Base-by-base conservation (phyloP, 805 yeast species). In the Pichia eremophila region DNA sequence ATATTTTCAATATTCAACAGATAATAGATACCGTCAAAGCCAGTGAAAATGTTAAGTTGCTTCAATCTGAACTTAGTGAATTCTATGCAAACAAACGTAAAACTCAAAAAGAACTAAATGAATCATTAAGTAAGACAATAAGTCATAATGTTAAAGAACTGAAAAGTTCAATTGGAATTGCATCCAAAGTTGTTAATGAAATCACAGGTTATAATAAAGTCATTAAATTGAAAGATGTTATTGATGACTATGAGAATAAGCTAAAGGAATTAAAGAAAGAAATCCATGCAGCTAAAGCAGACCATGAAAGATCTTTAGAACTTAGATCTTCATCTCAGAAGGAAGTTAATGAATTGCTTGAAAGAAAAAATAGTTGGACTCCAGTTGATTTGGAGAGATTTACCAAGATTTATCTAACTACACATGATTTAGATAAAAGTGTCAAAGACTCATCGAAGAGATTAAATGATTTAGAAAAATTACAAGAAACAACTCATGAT, bases 121-220 rank as follows among this genome's bases (percentile, higher is more conserved):
- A 48, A 34, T 70, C 71, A 38, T 58, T 69, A 5, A 58, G 72
- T 39, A 70, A 74, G 47, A 69, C 67, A 51, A 54, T 80, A 22
- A 77, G 69, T 39, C 54, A 65, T n/a, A 75, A 74, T 56, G 66
- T 80, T 22, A 77, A 73, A 49, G 77, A 81, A 2, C 58, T 81
- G 40, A 83, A 74, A 50, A 78, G 72, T 17, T 73, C 85, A 1
- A 69, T 80, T 7, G 70, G 75, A 46, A 73, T 79, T 0, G 83
- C 85, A 0, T 75, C 86, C 0, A 72, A 78, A 50, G 77, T 90
- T 2, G 71, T 91, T 34, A 93, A 93, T 58, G 96, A 89, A 56
- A 81, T 89, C 11, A 91, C 99, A 0, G 99, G 99, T 0, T 93
- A 93, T 63, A 75, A 88, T 0, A 72, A 81, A 18, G 86, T 93